Evolutionary conservation across 306 rosid genomes (phyloP).

Genomic region (Calophaca sinica): DNA sequence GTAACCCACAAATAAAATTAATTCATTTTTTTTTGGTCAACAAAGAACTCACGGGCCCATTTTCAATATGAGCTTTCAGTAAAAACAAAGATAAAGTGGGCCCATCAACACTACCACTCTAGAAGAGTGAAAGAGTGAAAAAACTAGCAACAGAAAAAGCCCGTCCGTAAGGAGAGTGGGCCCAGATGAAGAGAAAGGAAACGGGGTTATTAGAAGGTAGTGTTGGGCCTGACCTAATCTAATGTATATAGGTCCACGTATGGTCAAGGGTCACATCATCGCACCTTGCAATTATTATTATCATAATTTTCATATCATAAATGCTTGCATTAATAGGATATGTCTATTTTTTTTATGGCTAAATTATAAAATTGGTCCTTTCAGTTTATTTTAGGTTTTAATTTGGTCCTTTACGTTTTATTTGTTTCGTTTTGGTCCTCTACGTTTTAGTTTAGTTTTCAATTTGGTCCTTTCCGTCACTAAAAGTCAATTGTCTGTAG

Average conservation of each 20-base stretch:
- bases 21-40: neutral
- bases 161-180: slow-evolving; percentile 28
- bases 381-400: too few species aligned
- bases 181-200: neutral
- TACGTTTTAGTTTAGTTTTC: too few species aligned
- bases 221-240: slow-evolving; percentile 39
- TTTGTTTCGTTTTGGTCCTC: too few species aligned
- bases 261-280: slow-evolving; percentile 48
- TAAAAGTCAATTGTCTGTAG: too few species aligned
- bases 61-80: neutral
- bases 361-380: too few species aligned
- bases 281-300: slow-evolving; percentile 3
- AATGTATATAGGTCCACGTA: slow-evolving; percentile 14
- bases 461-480: too few species aligned
- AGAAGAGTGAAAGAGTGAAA: too few species aligned
- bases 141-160: slow-evolving; percentile 1
- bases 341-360: too few species aligned
- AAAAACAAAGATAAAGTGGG: slow-evolving; percentile 29
- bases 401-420: too few species aligned
- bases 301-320: slow-evolving; percentile 18
- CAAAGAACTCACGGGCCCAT: slow-evolving; percentile 31
- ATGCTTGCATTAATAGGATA: neutral
- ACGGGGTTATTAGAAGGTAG: neutral
- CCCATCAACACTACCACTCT: neutral
- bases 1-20: neutral